Base-by-base conservation (phyloP, 1,284 basidiomycete genomes). In the Mycena citricolor region DNA sequence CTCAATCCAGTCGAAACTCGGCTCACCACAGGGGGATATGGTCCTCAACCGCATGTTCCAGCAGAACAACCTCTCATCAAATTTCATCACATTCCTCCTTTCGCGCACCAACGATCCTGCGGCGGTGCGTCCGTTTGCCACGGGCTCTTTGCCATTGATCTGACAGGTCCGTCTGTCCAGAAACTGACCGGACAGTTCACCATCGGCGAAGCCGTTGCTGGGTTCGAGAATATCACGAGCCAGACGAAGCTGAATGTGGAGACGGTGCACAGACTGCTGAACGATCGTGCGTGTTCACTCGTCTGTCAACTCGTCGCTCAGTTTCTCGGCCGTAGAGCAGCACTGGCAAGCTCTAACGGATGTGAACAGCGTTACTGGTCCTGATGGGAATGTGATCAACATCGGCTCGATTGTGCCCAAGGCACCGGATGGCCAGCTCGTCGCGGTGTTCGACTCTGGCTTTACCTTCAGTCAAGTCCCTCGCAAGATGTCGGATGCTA, bases 261-360 rank as follows among this genome's bases (percentile, higher is more conserved):
- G 54, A 78, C 72, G 32, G 83, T 83, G 24, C 73, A 76, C 51
- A 68, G 67, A 48, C 63, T 82, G 26, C 64, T 81, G 30, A 63
- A 71, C 42, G 65, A 65, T 44, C 68, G 69, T 68, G 33, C 32
- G 58, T 48, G 12, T 17, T 17, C 5, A 38, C 26, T 14, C 39
- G n/a, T n/a, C 21, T 28, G 17, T 32, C 25, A 14, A 11, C 25
- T 24, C 31, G 20, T 22, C 51, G 64, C 54, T 57, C 14, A 39
- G 17, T 8, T 28, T 2, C n/a, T n/a, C n/a, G 61, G 10, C 4
- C 42, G 7, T 46, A 62, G 83, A 86, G 57, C 86, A 90, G 61
- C 86, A 89, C 62, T 90, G 86, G 86, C 83, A 87, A 54, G 74
- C 81, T 17, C 61, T 81, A 34, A 81, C 81, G 0, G 83, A 86